Percentiles rank a stretch among this genome's conserved stretches.
These are phyloP conservation scores for Truncatella angustata DNA, from an alignment of 2,329 filamentous ascomycete genomes.

Conservation along the genomic window DNA sequence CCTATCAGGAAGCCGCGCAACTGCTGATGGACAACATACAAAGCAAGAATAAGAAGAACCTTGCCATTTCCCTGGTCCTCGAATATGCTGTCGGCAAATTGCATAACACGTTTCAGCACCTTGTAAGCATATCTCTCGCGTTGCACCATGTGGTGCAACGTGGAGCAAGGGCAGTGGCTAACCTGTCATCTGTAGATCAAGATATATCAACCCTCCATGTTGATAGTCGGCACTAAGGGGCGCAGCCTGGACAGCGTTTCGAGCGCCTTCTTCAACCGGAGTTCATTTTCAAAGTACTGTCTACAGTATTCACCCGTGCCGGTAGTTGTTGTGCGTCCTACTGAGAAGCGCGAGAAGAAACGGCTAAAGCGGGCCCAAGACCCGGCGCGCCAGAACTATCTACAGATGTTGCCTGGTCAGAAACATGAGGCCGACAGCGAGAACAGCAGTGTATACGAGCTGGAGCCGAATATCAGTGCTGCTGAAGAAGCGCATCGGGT, in stretches of 20 bases:
- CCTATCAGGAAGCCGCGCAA: slow-evolving; percentile 75
- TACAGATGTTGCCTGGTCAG: slow-evolving; percentile 67
- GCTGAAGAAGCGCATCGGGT: slow-evolving; percentile 66
- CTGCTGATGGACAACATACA: slow-evolving; percentile 74
- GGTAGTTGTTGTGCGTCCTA: slow-evolving; percentile 86
- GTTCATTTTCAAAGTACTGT: slow-evolving; percentile 92
- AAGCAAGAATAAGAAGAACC: slow-evolving; percentile 73
- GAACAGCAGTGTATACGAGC: slow-evolving; percentile 50
- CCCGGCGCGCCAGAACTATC: slow-evolving; percentile 71
- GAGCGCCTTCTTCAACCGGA: slow-evolving; percentile 72
- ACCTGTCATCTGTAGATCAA: slow-evolving; percentile 62
- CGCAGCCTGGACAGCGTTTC: slow-evolving; percentile 83
- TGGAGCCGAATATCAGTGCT: slow-evolving; percentile 52
- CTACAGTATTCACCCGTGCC: slow-evolving; percentile 91
- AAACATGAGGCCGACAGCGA: slow-evolving; percentile 59
- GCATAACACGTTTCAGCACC: slow-evolving; percentile 84
- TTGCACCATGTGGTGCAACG: not conserved
- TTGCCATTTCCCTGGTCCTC: slow-evolving; percentile 79
- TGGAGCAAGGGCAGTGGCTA: not conserved
- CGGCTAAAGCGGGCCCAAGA: slow-evolving; percentile 82
- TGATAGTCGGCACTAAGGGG: slow-evolving; percentile 86
- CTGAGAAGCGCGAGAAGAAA: slow-evolving; percentile 84
- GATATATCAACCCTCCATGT: slow-evolving; percentile 86
- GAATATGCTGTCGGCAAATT: slow-evolving; percentile 89
- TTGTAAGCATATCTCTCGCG: slow-evolving; percentile 55